A percentile compares a stretch with the other conserved stretches of the same genome.
These are phyloP conservation scores for Trichoderma virens DNA, from an alignment of 495 filamentous ascomycete species.

Conservation along the genomic window DNA sequence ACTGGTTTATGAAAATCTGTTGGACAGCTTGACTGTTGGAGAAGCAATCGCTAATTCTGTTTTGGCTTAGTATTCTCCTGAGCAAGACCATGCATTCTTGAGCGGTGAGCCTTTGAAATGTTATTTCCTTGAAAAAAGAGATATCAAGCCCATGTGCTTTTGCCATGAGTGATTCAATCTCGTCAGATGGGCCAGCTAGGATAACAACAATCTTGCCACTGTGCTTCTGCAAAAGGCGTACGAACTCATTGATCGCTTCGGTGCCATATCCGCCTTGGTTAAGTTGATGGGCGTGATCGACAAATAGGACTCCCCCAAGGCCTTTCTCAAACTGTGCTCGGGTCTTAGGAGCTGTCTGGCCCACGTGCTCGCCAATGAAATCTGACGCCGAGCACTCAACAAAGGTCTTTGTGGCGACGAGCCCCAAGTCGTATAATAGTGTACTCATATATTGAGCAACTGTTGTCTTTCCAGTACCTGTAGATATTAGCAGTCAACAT, in stretches of 20 bases:
- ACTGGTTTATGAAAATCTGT: background rate
- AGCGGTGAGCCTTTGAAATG: background rate
- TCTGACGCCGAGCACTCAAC: conserved; percentile 55
- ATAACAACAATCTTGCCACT: background rate
- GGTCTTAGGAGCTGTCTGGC: conserved; percentile 57
- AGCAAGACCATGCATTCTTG: background rate
- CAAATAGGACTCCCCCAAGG: conserved; percentile 55
- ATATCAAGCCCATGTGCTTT: background rate
- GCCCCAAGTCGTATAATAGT: conserved; percentile 64
- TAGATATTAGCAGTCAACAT: background rate
- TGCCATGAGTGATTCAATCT: background rate
- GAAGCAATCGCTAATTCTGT: background rate
- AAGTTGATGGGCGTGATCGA: conserved; percentile 61
- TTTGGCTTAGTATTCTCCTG: background rate
- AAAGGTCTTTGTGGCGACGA: conserved; percentile 47
- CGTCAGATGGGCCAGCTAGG: background rate
- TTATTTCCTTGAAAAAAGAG: background rate
- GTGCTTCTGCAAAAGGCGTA: conserved; percentile 17
- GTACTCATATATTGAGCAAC: conserved; percentile 65
- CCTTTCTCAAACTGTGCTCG: conserved; percentile 48
- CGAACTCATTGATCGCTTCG: conserved; percentile 68
- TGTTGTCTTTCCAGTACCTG: conserved; percentile 60
- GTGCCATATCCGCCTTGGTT: conserved; percentile 49
- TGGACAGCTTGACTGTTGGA: background rate
- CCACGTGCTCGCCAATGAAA: conserved; percentile 52